Evolutionary conservation across 768 basidiomycete species (phyloP).

Genomic region (Daedalea quercina): DNA sequence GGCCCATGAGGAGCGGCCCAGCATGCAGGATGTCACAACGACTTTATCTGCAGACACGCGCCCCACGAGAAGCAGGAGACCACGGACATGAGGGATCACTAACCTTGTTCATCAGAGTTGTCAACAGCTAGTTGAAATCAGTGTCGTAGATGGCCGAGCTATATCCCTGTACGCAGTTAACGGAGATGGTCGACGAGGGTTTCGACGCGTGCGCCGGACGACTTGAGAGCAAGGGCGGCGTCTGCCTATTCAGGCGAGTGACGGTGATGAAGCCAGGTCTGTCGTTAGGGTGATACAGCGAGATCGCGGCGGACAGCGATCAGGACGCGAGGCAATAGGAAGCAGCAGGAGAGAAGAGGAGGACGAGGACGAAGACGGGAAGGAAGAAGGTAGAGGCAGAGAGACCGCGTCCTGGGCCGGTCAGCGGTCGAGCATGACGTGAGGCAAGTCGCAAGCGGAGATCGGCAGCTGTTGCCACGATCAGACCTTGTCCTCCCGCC

Average conservation of each 20-base stretch:
- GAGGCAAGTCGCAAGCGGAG: neutral
- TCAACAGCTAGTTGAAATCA: neutral
- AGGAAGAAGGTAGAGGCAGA: neutral
- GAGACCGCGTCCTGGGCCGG: no score
- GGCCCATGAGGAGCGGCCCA: neutral
- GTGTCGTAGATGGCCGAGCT: neutral
- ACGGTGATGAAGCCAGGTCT: neutral
- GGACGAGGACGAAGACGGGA: neutral
- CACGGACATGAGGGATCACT: constrained; percentile 4
- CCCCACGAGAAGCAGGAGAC: neutral
- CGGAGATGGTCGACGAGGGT: no score
- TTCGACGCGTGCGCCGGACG: neutral
- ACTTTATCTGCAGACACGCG: constrained; percentile 6
- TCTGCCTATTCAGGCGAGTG: neutral
- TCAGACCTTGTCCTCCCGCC: neutral
- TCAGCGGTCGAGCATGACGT: neutral
- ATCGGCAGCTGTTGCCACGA: neutral
- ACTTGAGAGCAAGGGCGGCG: neutral
- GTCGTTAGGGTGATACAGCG: neutral
- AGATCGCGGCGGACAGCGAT: neutral
- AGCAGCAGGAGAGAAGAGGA: neutral
- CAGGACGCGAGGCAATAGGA: neutral
- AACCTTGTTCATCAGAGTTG: constrained; percentile 1
- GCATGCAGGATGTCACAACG: neutral
- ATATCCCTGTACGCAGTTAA: neutral